phyloP scores from a whole-genome alignment of 495 filamentous ascomycete species.

The Aspergillus olivimuriae region DNA sequence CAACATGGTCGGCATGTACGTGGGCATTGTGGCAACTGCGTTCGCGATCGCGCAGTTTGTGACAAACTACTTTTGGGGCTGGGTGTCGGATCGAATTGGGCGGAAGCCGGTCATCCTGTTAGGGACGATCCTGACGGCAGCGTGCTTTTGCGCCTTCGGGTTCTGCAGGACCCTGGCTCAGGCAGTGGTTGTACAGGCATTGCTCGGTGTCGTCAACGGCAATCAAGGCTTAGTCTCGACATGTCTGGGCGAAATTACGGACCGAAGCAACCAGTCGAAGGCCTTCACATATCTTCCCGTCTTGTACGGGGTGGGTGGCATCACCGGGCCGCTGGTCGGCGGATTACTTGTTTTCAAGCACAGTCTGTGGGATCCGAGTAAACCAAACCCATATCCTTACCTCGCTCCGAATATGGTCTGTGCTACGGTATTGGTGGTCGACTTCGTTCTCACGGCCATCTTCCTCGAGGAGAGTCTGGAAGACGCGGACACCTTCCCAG shows the following conservation, averaged over 20 bases:
- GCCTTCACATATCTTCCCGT: slow-evolving; percentile 92
- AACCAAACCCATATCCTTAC: slow-evolving; percentile 67
- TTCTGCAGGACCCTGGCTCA: slow-evolving; percentile 79
- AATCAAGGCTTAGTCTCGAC: slow-evolving; percentile 86
- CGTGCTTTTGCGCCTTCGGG: slow-evolving; percentile 80
- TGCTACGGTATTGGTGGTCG: slow-evolving; percentile 62
- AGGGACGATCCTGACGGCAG: slow-evolving; percentile 76
- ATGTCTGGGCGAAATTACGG: slow-evolving; percentile 90
- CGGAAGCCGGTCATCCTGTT: slow-evolving; percentile 84
- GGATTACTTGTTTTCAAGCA: slow-evolving; percentile 64
- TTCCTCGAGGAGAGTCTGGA: slow-evolving; percentile 89
- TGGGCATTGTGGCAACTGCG: slow-evolving; percentile 79
- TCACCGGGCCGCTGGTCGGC: slow-evolving; percentile 87
- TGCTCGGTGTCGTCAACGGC: slow-evolving; percentile 91
- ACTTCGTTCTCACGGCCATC: slow-evolving; percentile 63
- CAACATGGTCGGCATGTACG: slow-evolving; percentile 74
- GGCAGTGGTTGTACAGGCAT: slow-evolving; percentile 72
- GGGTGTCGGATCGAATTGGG: slow-evolving; percentile 82
- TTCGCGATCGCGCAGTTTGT: slow-evolving; percentile 89
- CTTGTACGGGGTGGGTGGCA: slow-evolving; percentile 86
- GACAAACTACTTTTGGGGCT: slow-evolving; percentile 94
- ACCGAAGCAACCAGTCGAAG: slow-evolving; percentile 83
- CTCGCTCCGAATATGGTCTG: slow-evolving; percentile 75
- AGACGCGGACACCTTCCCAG: slow-evolving; percentile 57
- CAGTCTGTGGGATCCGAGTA: slow-evolving; percentile 45